phyloP scores from a whole-genome alignment of 352 stramenopile genomes.

The Elongisporangium anandrum region DNA sequence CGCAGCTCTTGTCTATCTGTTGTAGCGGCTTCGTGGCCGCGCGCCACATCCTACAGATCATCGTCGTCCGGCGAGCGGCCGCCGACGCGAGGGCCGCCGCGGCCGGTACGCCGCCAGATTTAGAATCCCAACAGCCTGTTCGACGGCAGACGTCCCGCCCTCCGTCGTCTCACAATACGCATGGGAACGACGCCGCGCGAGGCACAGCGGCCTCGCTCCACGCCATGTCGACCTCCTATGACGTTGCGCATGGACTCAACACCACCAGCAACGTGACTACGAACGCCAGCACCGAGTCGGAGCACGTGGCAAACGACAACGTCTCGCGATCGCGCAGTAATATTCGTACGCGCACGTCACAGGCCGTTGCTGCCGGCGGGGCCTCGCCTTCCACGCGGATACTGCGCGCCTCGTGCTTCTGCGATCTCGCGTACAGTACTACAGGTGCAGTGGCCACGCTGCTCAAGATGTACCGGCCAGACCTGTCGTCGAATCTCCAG shows the following conservation, averaged over 20 bases:
- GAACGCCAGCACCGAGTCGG: conserved; percentile 21
- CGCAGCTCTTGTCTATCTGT: conserved; percentile 62
- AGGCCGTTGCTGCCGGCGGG: conserved; percentile 19
- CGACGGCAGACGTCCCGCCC: neutral
- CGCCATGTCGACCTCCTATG: neutral
- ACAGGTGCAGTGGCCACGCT: conserved; percentile 52
- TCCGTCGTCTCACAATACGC: conserved; percentile 6
- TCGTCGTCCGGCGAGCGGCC: conserved; percentile 18
- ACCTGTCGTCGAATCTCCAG: conserved; percentile 33
- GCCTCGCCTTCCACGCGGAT: conserved; percentile 62
- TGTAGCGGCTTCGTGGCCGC: conserved; percentile 64
- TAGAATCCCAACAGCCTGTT: neutral
- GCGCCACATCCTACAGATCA: conserved; percentile 54
- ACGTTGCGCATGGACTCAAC: conserved; percentile 5
- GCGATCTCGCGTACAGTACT: conserved; percentile 66
- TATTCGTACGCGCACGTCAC: conserved; percentile 21
- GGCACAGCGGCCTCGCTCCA: conserved; percentile 1
- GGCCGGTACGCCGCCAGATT: neutral
- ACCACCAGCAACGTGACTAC: conserved; percentile 21
- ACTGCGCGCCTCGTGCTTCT: conserved; percentile 63
- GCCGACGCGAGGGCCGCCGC: conserved; percentile 1
- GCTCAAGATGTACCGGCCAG: conserved; percentile 37
- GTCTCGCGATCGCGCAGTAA: conserved; percentile 14
- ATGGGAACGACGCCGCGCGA: conserved; percentile 4
- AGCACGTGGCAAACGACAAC: conserved; percentile 18